Percentiles rank a stretch among this genome's conserved stretches.
phyloP scores from a whole-genome alignment of 306 rosid genomes.

The Lathyrus oleraceus region DNA sequence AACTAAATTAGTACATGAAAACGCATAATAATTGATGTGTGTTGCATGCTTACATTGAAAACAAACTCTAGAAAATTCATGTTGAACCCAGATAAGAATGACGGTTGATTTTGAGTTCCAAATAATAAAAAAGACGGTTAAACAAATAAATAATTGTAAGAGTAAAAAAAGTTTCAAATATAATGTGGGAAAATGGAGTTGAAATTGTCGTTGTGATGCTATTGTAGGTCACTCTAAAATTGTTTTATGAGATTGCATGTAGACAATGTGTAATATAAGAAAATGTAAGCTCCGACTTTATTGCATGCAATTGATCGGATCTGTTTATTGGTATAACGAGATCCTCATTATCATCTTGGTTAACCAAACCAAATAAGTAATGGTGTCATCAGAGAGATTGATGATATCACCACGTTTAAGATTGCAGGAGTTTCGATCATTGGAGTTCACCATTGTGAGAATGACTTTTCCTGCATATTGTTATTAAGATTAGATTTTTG shows the following conservation, averaged over 20 bases:
- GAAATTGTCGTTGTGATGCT: too few species aligned
- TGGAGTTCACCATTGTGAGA: not conserved
- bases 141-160: too few species aligned
- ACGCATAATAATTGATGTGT: not conserved
- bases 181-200: too few species aligned
- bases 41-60: conserved; percentile 27
- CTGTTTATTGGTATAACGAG: conserved; percentile 17
- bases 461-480: conserved; percentile 26
- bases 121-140: not conserved
- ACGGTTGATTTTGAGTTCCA: not conserved
- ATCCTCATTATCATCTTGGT: not conserved
- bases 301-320: not conserved
- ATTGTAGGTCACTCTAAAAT: too few species aligned
- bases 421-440: conserved; percentile 5
- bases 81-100: conserved; percentile 32
- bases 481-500: too few species aligned
- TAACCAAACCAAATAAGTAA: not conserved
- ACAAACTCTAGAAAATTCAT: conserved; percentile 14
- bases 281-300: not conserved
- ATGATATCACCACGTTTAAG: not conserved
- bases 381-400: not conserved
- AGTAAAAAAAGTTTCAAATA: too few species aligned
- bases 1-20: not conserved
- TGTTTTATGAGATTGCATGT: too few species aligned
- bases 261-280: not conserved